These are phyloP conservation scores for Chlorella sp. DNA, from an alignment of 139 green algal genomes.

Conservation along the genomic window DNA sequence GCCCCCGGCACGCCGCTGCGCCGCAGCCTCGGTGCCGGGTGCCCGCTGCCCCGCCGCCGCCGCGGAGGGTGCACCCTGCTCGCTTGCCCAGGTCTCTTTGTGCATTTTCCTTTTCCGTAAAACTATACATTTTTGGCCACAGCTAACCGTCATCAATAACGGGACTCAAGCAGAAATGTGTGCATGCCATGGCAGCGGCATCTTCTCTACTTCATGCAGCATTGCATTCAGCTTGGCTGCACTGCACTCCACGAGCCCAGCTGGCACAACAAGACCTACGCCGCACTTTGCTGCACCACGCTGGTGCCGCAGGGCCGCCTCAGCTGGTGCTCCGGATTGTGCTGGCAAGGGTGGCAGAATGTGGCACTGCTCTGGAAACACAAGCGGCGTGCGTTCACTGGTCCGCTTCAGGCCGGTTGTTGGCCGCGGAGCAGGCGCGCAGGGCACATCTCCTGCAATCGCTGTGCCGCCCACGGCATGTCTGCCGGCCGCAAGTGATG, in stretches of 20 bases:
- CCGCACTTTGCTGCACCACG: neutral
- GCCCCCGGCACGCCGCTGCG: too few relatives aligned
- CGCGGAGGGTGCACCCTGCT: too few relatives aligned
- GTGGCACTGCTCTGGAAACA: neutral
- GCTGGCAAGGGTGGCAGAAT: neutral
- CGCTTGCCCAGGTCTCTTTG: too few relatives aligned
- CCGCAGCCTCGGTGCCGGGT: too few relatives aligned
- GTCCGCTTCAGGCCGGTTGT: neutral
- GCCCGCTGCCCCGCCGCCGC: too few relatives aligned
- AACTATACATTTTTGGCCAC: too few relatives aligned
- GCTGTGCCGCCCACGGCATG: neutral
- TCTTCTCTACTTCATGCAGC: conserved; percentile 21
- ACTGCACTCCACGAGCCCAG: conserved; percentile 31
- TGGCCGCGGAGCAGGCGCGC: too few relatives aligned
- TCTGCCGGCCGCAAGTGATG: neutral
- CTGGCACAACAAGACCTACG: neutral
- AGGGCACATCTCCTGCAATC: neutral
- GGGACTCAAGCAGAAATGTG: too few relatives aligned
- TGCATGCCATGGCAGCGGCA: conserved; percentile 34
- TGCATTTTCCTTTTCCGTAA: too few relatives aligned
- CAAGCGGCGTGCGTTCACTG: neutral
- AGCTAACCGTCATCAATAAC: too few relatives aligned
- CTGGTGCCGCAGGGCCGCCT: neutral
- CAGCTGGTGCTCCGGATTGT: neutral
- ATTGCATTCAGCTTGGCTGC: conserved; percentile 40